phyloP scores from a whole-genome alignment of 208 protist species.

The Vickermania ingenoplastis region DNA sequence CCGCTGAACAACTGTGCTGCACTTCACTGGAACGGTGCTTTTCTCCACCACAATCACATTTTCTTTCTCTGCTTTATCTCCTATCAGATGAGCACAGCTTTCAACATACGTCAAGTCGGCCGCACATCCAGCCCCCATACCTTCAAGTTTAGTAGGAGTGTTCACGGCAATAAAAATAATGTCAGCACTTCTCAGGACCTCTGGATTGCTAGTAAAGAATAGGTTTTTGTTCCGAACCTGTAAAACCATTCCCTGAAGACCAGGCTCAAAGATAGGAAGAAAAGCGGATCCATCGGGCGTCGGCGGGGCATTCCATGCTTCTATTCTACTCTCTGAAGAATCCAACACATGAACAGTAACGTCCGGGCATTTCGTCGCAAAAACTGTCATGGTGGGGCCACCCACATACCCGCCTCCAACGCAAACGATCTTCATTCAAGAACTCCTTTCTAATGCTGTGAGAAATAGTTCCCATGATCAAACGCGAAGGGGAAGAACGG shows the following conservation, averaged over 20 bases:
- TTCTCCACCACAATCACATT: constrained; percentile 93
- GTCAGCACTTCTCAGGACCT: constrained; percentile 65
- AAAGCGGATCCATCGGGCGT: constrained; percentile 9
- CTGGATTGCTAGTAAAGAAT: constrained; percentile 91
- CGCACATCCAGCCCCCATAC: constrained; percentile 78
- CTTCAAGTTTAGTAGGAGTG: constrained; percentile 95
- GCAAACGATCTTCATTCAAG: constrained; percentile 61
- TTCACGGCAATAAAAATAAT: constrained; percentile 97
- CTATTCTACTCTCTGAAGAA: constrained; percentile 81
- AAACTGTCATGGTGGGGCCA: constrained; percentile 94
- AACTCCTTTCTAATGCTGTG: no score
- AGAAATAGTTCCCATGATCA: no score
- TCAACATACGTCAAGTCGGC: constrained; percentile 90
- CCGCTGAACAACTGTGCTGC: constrained; percentile 23
- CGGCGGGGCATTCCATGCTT: constrained; percentile 83
- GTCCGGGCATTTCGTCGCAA: constrained; percentile 91
- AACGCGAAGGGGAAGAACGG: no score
- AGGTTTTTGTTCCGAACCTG: constrained; percentile 79
- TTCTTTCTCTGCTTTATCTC: constrained; percentile 21
- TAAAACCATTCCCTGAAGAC: constrained; percentile 86
- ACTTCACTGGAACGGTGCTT: constrained; percentile 85
- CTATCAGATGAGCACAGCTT: constrained; percentile 70
- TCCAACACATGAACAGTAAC: constrained; percentile 90
- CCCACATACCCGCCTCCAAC: constrained; percentile 95
- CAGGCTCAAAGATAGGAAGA: constrained; percentile 94